A percentile compares a stretch with the other conserved stretches of the same genome.
Evolutionary conservation across 2,329 filamentous ascomycete genomes (phyloP).

Genomic region (Phaeosphaeria sp.): DNA sequence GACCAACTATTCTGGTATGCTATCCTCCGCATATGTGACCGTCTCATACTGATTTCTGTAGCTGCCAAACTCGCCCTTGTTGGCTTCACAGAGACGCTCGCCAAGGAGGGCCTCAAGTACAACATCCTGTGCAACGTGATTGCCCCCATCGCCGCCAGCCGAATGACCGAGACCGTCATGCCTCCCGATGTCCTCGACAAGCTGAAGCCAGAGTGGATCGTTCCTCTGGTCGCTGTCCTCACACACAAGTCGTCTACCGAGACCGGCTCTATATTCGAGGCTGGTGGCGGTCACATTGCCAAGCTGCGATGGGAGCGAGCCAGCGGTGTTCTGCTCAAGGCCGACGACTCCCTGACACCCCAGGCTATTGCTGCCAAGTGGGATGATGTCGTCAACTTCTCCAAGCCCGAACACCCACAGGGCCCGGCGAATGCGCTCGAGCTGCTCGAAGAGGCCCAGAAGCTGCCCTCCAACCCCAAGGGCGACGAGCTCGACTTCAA

Average conservation of each 20-base stretch:
- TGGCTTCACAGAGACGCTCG: constrained; percentile 96
- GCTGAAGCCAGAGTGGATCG: constrained; percentile 92
- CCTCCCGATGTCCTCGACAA: constrained; percentile 87
- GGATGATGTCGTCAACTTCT: constrained; percentile 87
- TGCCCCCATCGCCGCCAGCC: constrained; percentile 90
- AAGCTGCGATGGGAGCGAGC: constrained; percentile 97
- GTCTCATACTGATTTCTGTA: constrained; percentile 44
- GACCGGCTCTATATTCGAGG: constrained; percentile 90
- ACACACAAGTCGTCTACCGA: constrained; percentile 88
- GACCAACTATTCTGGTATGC: constrained; percentile 84
- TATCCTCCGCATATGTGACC: neutral
- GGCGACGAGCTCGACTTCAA: constrained; percentile 45
- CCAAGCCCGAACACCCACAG: constrained; percentile 78
- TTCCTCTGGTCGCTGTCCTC: constrained; percentile 87
- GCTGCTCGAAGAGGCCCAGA: constrained; percentile 57
- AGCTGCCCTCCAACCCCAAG: constrained; percentile 40
- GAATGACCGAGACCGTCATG: constrained; percentile 96
- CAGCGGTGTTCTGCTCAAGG: constrained; percentile 85
- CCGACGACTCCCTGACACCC: constrained; percentile 86
- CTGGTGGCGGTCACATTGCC: constrained; percentile 87
- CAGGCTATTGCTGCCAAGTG: constrained; percentile 88
- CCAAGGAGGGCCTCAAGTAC: constrained; percentile 97
- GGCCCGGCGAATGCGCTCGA: constrained; percentile 88
- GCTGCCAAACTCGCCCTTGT: constrained; percentile 95
- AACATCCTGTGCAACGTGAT: constrained; percentile 97